Conservation (phyloP, 2,329 filamentous ascomycete species). For the Pyrenochaeta sp. region DNA sequence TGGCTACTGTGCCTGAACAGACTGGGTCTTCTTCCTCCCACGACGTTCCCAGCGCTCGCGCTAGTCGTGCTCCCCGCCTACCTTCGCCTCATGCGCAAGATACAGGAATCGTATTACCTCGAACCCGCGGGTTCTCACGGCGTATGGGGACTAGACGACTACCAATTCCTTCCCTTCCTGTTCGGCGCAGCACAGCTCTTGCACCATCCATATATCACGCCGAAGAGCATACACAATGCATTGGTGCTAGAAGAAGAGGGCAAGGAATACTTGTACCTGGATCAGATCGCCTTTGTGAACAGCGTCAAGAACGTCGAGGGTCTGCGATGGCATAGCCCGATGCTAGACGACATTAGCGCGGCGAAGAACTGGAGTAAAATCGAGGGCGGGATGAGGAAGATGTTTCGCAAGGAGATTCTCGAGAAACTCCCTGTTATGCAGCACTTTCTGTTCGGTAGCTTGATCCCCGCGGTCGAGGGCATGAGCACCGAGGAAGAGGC, state of each 20-base stretch:
- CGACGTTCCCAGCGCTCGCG: slow-evolving; percentile 77
- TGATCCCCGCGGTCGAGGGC: slow-evolving; percentile 80
- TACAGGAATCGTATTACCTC: slow-evolving; percentile 94
- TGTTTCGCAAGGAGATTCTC: slow-evolving; percentile 94
- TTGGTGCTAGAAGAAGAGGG: slow-evolving; percentile 87
- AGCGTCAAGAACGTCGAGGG: slow-evolving; percentile 95
- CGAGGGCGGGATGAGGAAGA: slow-evolving; percentile 92
- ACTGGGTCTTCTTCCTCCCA: slow-evolving; percentile 68
- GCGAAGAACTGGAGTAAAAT: slow-evolving; percentile 92
- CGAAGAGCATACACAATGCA: slow-evolving; percentile 78
- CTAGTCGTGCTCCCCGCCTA: slow-evolving; percentile 84
- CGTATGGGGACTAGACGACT: slow-evolving; percentile 63
- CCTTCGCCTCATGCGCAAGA: slow-evolving; percentile 81
- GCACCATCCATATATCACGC: slow-evolving; percentile 69
- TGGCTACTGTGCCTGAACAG: slow-evolving; percentile 96
- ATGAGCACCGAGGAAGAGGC: slow-evolving; percentile 74
- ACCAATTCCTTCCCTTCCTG: slow-evolving; percentile 63
- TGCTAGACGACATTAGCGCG: slow-evolving; percentile 96
- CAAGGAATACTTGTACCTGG: slow-evolving; percentile 85
- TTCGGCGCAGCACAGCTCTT: slow-evolving; percentile 63
- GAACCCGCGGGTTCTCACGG: slow-evolving; percentile 72
- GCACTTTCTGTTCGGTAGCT: slow-evolving; percentile 91
- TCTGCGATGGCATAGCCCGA: slow-evolving; percentile 93
- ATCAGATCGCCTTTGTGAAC: slow-evolving; percentile 94
- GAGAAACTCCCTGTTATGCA: slow-evolving; percentile 98